Evolutionary conservation across 805 yeast genomes (phyloP).

Genomic region (Metschnikowia lachancei): DNA sequence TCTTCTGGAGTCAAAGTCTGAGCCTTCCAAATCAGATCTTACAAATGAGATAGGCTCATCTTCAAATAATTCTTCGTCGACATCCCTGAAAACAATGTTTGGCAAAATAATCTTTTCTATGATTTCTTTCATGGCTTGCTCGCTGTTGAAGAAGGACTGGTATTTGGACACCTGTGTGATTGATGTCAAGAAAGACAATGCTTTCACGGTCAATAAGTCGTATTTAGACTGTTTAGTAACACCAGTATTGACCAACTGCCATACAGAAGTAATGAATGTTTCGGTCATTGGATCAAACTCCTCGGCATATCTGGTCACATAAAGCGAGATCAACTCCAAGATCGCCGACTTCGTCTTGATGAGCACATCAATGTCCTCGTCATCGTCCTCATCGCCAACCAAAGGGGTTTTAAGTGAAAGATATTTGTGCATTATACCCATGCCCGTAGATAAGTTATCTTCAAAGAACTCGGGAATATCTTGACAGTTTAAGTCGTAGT

Average conservation of each 20-base stretch:
- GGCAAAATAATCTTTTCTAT: conserved; percentile 85
- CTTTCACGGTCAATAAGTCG: conserved; percentile 79
- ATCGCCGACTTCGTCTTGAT: conserved; percentile 77
- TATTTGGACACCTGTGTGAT: conserved; percentile 70
- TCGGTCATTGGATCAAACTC: conserved; percentile 78
- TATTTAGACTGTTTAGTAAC: conserved; percentile 70
- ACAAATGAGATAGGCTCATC: conserved; percentile 95
- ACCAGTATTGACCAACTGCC: conserved; percentile 63
- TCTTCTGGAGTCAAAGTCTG: conserved; percentile 89
- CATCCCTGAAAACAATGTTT: conserved; percentile 77
- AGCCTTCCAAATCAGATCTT: conserved; percentile 91
- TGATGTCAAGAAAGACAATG: conserved; percentile 78
- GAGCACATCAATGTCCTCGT: conserved; percentile 64
- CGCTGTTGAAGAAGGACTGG: conserved; percentile 48
- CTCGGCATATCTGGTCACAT: conserved; percentile 89
- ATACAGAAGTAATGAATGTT: conserved; percentile 74
- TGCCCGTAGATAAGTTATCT: conserved; percentile 74
- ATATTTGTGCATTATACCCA: conserved; percentile 81
- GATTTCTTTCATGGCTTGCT: conserved; percentile 64
- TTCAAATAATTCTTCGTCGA: conserved; percentile 90
- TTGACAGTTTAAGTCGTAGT: conserved; percentile 93
- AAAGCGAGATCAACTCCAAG: conserved; percentile 79
- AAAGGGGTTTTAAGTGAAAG: conserved; percentile 56
- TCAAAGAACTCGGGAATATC: conserved; percentile 98
- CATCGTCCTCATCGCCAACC: conserved; percentile 52